phyloP scores from a whole-genome alignment of 495 filamentous ascomycete species.

The Pyronema omphalodes region DNA sequence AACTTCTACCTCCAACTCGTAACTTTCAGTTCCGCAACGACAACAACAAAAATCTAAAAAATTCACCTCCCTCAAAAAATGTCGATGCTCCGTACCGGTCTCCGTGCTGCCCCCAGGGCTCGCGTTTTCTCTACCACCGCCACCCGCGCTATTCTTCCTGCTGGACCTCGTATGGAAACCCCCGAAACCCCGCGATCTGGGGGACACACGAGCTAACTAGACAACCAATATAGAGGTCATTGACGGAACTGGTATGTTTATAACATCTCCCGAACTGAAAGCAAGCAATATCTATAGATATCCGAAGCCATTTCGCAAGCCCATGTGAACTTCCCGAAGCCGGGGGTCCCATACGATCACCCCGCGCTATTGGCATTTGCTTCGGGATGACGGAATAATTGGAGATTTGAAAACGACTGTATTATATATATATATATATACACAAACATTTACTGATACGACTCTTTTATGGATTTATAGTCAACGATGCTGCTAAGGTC shows the following conservation, averaged over 20 bases:
- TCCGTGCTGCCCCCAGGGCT: conserved; percentile 28
- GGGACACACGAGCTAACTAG: conserved; percentile 22
- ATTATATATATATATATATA: neutral
- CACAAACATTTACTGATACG: no score
- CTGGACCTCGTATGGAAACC: conserved; percentile 42
- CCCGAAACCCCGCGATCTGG: conserved; percentile 7
- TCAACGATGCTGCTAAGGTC: conserved; percentile 73
- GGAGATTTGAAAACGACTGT: neutral
- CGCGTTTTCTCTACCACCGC: conserved; percentile 54
- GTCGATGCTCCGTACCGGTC: conserved; percentile 26
- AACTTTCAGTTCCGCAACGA: conserved; percentile 25
- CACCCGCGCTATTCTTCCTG: conserved; percentile 47
- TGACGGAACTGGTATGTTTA: conserved; percentile 54
- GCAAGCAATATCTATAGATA: no score
- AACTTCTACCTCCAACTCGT: neutral
- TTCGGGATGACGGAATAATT: conserved; percentile 3
- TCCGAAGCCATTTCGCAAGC: no score
- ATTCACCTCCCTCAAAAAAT: conserved; percentile 13
- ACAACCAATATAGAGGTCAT: conserved; percentile 41
- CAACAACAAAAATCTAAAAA: neutral
- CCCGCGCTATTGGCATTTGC: neutral
- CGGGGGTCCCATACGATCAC: neutral
- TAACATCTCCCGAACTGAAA: neutral
- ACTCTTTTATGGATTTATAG: conserved; percentile 30
- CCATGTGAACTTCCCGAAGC: no score